phyloP scores from a whole-genome alignment of 305 asterid genomes.

The Striga hermonthica region DNA sequence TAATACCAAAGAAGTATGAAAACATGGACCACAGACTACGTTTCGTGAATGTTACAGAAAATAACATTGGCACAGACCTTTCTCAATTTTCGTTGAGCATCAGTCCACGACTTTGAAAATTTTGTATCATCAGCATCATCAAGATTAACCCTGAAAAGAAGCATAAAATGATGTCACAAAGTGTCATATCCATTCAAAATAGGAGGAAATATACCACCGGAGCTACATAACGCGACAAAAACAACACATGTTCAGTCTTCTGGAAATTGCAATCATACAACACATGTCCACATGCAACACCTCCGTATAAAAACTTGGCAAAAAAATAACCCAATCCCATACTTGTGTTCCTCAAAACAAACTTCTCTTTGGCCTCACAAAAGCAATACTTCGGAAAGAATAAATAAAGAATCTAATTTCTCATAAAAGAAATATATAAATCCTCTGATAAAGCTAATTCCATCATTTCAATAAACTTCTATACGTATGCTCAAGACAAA shows the following conservation, averaged over 20 bases:
- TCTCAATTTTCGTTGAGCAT: slow-evolving; percentile 42
- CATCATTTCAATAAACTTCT: not conserved
- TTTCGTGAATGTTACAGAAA: slow-evolving; percentile 25
- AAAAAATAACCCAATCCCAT: slow-evolving; percentile 6
- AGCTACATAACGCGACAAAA: slow-evolving; percentile 23
- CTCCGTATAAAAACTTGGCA: slow-evolving; percentile 15
- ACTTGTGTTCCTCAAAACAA: slow-evolving; percentile 15
- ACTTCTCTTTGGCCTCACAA: slow-evolving; percentile 16
- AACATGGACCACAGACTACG: slow-evolving; percentile 3
- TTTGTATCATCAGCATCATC: slow-evolving; percentile 41
- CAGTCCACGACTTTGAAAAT: slow-evolving; percentile 55
- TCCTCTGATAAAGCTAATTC: not conserved
- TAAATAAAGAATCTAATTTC: not conserved
- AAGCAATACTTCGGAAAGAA: slow-evolving; percentile 5
- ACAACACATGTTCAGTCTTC: slow-evolving; percentile 4
- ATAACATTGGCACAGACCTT: slow-evolving; percentile 51
- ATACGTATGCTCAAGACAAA: not conserved
- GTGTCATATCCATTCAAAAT: slow-evolving; percentile 18
- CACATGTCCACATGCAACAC: slow-evolving; percentile 16
- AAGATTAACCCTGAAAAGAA: slow-evolving; percentile 46
- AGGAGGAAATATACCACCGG: slow-evolving; percentile 30
- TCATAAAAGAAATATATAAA: not conserved
- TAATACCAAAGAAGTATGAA: not conserved
- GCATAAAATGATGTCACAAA: slow-evolving; percentile 37
- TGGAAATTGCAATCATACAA: not conserved